These are phyloP conservation scores for Chlamydomonas urium DNA, from an alignment of 139 green algal species.

Conservation along the genomic window DNA sequence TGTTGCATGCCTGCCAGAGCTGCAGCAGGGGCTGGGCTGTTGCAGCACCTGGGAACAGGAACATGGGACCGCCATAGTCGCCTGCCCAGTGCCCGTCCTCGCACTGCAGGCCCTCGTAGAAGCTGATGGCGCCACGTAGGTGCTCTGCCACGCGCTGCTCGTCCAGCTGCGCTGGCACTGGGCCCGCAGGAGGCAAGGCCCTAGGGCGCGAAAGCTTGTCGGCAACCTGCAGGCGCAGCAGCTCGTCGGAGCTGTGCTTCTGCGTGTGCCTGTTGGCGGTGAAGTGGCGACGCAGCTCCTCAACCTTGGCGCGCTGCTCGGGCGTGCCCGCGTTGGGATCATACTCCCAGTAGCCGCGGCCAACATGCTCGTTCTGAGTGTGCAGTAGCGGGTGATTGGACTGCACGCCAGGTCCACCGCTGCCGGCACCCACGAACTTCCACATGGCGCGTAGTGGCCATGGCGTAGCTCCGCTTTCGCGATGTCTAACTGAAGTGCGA, in stretches of 20 bases:
- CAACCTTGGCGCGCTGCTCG: constrained; percentile 56
- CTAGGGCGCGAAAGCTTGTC: constrained; percentile 7
- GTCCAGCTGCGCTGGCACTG: constrained; percentile 20
- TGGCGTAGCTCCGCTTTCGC: too few relatives aligned
- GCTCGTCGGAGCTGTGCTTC: constrained; percentile 82
- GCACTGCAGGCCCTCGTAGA: constrained; percentile 80
- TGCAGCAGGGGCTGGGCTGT: too few relatives aligned
- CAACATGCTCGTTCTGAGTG: constrained; percentile 61
- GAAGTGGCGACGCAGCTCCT: constrained; percentile 64
- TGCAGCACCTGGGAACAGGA: constrained; percentile 87
- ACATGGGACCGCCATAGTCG: constrained; percentile 99
- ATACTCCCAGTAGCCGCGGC: constrained; percentile 84
- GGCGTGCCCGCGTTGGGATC: constrained; percentile 56
- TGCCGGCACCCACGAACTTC: constrained; percentile 43
- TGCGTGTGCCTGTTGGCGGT: constrained; percentile 47
- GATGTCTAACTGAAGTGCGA: too few relatives aligned
- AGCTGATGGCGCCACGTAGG: constrained; percentile 63
- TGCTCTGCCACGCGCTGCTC: constrained; percentile 40
- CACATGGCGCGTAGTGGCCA: too few relatives aligned
- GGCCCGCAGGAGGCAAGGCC: constrained; percentile 7
- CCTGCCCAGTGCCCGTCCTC: constrained; percentile 95
- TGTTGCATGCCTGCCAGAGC: too few relatives aligned
- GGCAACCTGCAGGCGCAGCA: constrained; percentile 69
- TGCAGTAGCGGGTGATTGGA: constrained; percentile 30
- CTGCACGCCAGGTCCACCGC: constrained; percentile 15